phyloP scores from a whole-genome alignment of 495 filamentous ascomycete species.

The Talaromyces adpressus region DNA sequence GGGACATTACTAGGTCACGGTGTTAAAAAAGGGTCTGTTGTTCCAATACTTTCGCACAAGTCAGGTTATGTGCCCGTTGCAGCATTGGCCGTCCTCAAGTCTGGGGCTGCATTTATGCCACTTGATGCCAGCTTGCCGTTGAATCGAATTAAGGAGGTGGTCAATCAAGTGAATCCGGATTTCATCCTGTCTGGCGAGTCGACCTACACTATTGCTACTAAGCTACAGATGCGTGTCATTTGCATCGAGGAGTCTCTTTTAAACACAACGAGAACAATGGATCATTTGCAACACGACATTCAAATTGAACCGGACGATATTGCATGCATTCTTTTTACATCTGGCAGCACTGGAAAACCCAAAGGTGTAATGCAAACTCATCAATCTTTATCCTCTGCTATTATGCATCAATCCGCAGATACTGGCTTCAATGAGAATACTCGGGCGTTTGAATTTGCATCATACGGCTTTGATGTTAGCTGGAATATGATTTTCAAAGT shows the following conservation, averaged over 20 bases:
- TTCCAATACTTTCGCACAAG: slow-evolving; percentile 51
- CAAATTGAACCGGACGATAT: slow-evolving; percentile 7
- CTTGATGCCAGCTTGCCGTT: slow-evolving; percentile 30
- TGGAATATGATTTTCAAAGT: slow-evolving; percentile 53
- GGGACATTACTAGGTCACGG: slow-evolving; percentile 16
- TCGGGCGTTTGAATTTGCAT: slow-evolving; percentile 54
- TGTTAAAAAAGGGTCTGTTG: slow-evolving; percentile 28
- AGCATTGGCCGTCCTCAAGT: slow-evolving; percentile 43
- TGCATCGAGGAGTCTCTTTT: no score
- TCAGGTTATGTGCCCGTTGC: slow-evolving; percentile 43
- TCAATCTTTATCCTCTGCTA: slow-evolving; percentile 11
- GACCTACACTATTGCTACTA: no score
- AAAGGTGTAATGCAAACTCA: slow-evolving; percentile 21
- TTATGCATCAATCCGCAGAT: slow-evolving; percentile 25
- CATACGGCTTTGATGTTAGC: slow-evolving; percentile 53
- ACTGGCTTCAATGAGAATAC: slow-evolving; percentile 15
- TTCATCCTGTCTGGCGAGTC: slow-evolving; percentile 16
- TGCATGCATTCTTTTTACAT: slow-evolving; percentile 31
- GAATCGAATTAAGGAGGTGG: slow-evolving; percentile 32
- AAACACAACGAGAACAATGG: no score
- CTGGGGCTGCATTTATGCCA: slow-evolving; percentile 27
- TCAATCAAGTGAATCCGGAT: slow-evolving; percentile 20
- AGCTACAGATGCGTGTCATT: no score
- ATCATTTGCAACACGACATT: no score
- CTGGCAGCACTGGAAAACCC: slow-evolving; percentile 22